Evolutionary conservation across 1,284 basidiomycete genomes (phyloP).

Genomic region (Tausonia pullulans): DNA sequence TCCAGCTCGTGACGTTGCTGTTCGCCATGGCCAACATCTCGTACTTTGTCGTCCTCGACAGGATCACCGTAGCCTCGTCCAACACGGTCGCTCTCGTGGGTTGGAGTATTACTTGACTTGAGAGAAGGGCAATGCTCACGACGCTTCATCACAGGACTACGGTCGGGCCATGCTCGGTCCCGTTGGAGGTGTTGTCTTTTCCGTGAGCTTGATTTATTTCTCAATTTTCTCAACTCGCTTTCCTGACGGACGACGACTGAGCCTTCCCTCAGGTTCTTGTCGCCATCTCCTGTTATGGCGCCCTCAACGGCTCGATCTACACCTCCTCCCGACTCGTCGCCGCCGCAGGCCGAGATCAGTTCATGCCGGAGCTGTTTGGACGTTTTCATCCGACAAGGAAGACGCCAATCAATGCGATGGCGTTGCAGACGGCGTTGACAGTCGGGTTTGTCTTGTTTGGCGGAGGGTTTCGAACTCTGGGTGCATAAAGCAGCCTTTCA

Average conservation of each 20-base stretch:
- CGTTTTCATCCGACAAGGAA: slow-evolving; percentile 56
- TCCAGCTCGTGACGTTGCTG: slow-evolving; percentile 41
- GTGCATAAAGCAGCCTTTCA: too few species aligned
- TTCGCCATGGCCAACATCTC: slow-evolving; percentile 77
- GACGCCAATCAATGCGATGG: slow-evolving; percentile 76
- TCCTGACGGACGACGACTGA: not conserved
- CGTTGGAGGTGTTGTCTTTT: slow-evolving; percentile 75
- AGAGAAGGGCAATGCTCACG: not conserved
- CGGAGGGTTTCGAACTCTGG: slow-evolving; percentile 69
- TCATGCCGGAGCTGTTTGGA: slow-evolving; percentile 71
- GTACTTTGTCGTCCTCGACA: slow-evolving; percentile 88
- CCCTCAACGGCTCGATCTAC: slow-evolving; percentile 74
- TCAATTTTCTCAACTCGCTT: not conserved
- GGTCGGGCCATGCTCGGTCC: slow-evolving; percentile 76
- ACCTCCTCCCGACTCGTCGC: slow-evolving; percentile 53
- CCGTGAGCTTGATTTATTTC: slow-evolving; percentile 37
- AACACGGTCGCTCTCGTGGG: slow-evolving; percentile 75
- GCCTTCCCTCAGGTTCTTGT: slow-evolving; percentile 43
- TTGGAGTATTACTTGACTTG: not conserved
- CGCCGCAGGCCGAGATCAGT: slow-evolving; percentile 77
- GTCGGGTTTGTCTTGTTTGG: slow-evolving; percentile 67
- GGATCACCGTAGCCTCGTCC: slow-evolving; percentile 41
- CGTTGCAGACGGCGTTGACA: slow-evolving; percentile 59
- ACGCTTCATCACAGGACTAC: slow-evolving; percentile 48
- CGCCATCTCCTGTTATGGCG: slow-evolving; percentile 86